Evolutionary conservation across 441 rosid species (phyloP).

Genomic region (Brassica balearica): DNA sequence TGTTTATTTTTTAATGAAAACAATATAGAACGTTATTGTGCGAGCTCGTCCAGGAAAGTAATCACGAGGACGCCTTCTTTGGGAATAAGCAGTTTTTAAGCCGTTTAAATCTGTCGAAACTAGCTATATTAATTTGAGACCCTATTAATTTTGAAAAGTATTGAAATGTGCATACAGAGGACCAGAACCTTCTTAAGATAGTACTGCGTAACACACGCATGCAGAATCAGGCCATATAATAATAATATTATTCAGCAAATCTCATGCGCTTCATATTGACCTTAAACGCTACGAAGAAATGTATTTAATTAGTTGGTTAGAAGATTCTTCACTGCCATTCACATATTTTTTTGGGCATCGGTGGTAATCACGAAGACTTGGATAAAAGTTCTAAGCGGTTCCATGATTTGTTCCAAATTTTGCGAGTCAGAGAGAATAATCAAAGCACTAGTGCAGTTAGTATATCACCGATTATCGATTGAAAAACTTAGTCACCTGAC

Average conservation of each 20-base stretch:
- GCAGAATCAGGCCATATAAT: not conserved
- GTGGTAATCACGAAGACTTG: not conserved
- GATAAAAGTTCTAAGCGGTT: not conserved
- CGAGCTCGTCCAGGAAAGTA: conserved; percentile 24
- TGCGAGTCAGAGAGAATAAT: too few relatives aligned
- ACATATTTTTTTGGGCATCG: too few relatives aligned
- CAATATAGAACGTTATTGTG: conserved; percentile 8
- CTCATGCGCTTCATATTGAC: conserved; percentile 4
- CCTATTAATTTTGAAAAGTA: not conserved
- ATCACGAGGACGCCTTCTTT: not conserved
- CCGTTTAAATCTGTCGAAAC: conserved; percentile 18
- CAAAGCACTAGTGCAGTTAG: too few relatives aligned
- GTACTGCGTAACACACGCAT: conserved; percentile 13
- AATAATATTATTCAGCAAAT: not conserved
- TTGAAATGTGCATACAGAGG: conserved; percentile 11
- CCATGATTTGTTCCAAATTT: too few relatives aligned
- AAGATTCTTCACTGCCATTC: not conserved
- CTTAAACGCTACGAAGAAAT: not conserved
- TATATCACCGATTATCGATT: too few relatives aligned
- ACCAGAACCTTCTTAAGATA: not conserved
- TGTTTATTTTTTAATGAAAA: not conserved
- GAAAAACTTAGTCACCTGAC: too few relatives aligned
- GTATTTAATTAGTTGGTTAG: not conserved
- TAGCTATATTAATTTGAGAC: not conserved
- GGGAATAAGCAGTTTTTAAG: conserved; percentile 23